Base-by-base conservation (phyloP, 1,139 yeast species). In the Petasospora rhodanensis region DNA sequence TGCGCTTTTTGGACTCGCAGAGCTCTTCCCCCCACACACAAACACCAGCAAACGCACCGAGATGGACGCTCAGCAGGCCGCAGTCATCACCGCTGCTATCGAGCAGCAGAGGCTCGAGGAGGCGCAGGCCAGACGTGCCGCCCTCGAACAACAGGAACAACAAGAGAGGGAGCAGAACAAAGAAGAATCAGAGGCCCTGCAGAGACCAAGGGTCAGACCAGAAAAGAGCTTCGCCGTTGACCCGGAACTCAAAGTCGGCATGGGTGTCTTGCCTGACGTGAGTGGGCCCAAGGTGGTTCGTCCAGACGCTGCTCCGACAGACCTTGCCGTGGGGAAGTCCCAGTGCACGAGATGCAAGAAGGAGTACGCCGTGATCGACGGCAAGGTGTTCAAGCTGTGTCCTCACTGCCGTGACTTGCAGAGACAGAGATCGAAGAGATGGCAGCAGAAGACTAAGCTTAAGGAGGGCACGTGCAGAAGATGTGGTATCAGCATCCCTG, bases 371-470 rank as follows among this genome's bases (percentile, higher is more conserved):
- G 75, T 71, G 42, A 66, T 67, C 2, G 54, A 66, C 35, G 73
- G 75, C 6, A 74, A 73, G 47, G 56, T 62, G 8, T 77, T 58
- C 58, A 75, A 74, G 52, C 58, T 76, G 35, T 78, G 85, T 49
- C 71, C 69, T 27, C 83, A 76, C 49, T 78, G 85, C 48, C 65
- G 84, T 25, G 77, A 71, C 34, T 56, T 76, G 34, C 85, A 78
- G 52, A 58, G 84, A 33, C 76, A 74, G 50, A 56, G 84, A 38
- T 68, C 77, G 11, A 61, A 79, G 39, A 61, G 81, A 40, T 77
- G 84, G 84, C 83, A 77, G 47, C 61, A 64, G 51, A 70, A 70
- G 44, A 76, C 81, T 5, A 75, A 73, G 47, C 70, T 68, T 45
- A 76, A 73, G 46, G 66, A 62, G 19, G 83, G 83, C 6, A 79